Percentiles rank a stretch among this genome's conserved stretches.
These are phyloP conservation scores for Trichomonas gallinae DNA, from an alignment of 208 protist species.

Conservation along the genomic window DNA sequence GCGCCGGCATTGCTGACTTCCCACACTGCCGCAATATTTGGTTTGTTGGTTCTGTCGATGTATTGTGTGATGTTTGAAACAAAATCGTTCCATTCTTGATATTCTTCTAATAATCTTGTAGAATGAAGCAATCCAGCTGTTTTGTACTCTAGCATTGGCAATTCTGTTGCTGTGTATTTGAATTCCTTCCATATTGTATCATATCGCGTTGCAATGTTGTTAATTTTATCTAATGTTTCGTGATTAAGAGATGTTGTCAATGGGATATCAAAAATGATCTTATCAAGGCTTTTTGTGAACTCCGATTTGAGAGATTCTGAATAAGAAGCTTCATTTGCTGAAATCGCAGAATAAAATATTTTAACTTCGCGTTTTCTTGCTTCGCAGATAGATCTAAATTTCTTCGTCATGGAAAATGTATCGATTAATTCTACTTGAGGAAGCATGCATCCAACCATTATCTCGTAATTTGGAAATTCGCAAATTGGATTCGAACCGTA, in stretches of 20 bases:
- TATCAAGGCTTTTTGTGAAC: background rate
- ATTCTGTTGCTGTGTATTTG: background rate
- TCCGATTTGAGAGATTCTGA: background rate
- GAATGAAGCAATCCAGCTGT: background rate
- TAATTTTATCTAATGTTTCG: background rate
- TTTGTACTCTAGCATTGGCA: background rate
- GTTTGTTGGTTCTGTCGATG: background rate
- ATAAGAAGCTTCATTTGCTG: background rate
- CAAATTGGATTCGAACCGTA: constrained; percentile 10
- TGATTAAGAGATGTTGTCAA: background rate
- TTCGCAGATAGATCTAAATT: background rate
- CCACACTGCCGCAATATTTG: background rate
- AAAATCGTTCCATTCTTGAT: background rate
- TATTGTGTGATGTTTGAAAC: background rate
- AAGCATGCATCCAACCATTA: background rate
- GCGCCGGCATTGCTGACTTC: background rate
- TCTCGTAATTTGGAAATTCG: background rate
- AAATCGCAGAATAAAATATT: background rate
- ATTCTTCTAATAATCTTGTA: background rate
- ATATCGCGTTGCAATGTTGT: background rate
- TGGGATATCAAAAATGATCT: background rate
- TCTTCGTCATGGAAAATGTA: background rate
- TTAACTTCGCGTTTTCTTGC: background rate
- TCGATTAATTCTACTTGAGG: background rate
- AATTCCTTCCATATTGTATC: background rate